Conservation (phyloP, 805 yeast genomes). For the Ogataea chonburiensis region DNA sequence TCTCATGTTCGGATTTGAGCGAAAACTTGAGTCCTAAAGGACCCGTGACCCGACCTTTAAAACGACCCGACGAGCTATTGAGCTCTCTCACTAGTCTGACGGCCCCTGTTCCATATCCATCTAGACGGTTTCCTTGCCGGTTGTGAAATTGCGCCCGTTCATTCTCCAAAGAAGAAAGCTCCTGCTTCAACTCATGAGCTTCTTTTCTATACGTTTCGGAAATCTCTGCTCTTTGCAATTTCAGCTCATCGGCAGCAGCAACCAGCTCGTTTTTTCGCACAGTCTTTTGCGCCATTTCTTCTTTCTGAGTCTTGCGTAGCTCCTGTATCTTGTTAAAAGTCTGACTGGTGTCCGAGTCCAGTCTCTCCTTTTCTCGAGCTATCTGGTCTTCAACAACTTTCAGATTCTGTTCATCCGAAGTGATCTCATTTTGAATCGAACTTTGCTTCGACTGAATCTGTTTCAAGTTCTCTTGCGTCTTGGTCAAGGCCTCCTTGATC, state of each 20-base stretch:
- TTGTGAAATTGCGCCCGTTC: slow-evolving; percentile 31
- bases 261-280: slow-evolving; percentile 14
- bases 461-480: slow-evolving; percentile 23
- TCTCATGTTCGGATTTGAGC: slow-evolving; percentile 50
- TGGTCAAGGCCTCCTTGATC: slow-evolving; percentile 18
- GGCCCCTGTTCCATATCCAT: slow-evolving; percentile 53
- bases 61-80: slow-evolving; percentile 33
- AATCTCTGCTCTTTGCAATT: slow-evolving; percentile 16
- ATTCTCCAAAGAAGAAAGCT: slow-evolving; percentile 23
- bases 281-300: slow-evolving; percentile 17
- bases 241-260: slow-evolving; percentile 11
- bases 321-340: slow-evolving; percentile 35
- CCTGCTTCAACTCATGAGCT: slow-evolving; percentile 18
- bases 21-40: slow-evolving; percentile 70
- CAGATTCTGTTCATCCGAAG: slow-evolving; percentile 16
- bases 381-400: slow-evolving; percentile 29
- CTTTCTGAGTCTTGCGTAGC: slow-evolving; percentile 18
- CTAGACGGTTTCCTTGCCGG: slow-evolving; percentile 31
- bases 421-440: slow-evolving; percentile 19
- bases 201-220: slow-evolving; percentile 12
- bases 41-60: slow-evolving; percentile 63
- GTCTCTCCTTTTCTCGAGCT: slow-evolving; percentile 36
- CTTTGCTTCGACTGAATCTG: slow-evolving; percentile 27
- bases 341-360: slow-evolving; percentile 45
- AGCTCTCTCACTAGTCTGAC: slow-evolving; percentile 43